Evolutionary conservation across 2,329 filamentous ascomycete genomes (phyloP).

Genomic region (Cryphonectria japonica): DNA sequence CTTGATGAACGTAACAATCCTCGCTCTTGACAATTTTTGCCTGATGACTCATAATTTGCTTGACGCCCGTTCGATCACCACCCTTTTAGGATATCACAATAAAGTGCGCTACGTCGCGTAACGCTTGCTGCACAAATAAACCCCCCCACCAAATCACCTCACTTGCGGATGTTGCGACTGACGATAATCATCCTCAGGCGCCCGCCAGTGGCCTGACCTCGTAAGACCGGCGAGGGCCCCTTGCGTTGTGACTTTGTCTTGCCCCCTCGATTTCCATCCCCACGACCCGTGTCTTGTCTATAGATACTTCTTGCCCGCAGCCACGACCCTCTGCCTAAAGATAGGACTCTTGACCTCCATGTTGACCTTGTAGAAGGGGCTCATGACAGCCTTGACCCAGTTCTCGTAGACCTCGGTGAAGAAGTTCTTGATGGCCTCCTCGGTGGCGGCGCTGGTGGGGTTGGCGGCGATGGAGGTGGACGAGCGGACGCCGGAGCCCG

Average conservation of each 20-base stretch:
- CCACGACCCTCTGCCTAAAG: constrained; percentile 79
- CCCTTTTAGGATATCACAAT: neutral
- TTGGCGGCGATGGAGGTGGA: constrained; percentile 79
- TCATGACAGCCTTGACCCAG: constrained; percentile 98
- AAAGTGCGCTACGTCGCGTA: neutral
- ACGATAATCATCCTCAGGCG: neutral
- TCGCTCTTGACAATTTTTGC: neutral
- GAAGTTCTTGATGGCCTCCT: constrained; percentile 94
- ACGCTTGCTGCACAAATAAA: neutral
- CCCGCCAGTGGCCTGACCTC: neutral
- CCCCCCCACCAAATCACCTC: neutral
- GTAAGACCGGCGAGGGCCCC: neutral
- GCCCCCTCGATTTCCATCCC: neutral
- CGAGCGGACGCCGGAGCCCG: constrained; percentile 48
- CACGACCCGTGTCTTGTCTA: constrained; percentile 42
- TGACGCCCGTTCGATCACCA: neutral
- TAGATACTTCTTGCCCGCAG: constrained; percentile 90
- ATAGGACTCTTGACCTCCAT: constrained; percentile 85
- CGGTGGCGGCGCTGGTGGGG: constrained; percentile 85
- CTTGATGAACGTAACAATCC: constrained; percentile 30
- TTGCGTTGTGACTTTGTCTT: neutral
- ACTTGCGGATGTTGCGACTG: neutral
- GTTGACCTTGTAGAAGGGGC: constrained; percentile 87
- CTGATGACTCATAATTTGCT: neutral
- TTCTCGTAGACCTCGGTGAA: constrained; percentile 95